Base-by-base conservation (phyloP, 768 basidiomycete genomes). In the Lactarius evosmus region DNA sequence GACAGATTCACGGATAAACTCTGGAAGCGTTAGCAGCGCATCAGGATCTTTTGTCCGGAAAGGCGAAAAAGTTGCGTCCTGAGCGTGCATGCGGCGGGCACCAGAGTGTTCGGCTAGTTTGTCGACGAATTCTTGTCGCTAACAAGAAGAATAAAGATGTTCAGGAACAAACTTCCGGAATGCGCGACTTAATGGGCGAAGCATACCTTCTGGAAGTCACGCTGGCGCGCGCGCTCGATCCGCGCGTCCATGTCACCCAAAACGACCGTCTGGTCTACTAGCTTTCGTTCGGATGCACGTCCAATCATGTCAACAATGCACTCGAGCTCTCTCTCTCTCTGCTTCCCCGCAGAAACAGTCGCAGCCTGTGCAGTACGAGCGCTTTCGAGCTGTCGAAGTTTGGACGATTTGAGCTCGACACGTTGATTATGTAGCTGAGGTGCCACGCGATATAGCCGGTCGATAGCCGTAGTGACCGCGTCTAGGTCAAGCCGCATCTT, bases 381-480 rank as follows among this genome's bases (percentile, higher is more conserved):
- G 50, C 82, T 81, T 74, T 92, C 89, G 78, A 93, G 83, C 74
- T 93, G 82, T 14, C 82, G 82, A 16, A 87, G 69, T 71, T 92
- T 90, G 29, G 83, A 77, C 6, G 80, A 81, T 70, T 88, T 87
- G 51, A 96, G 83, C 73, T 95, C 95, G n/a, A 91, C 93, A 0
- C 97, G 85, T 74, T 99, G 96, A 72, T 95, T 89, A 63, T 89
- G 85, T 46, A 98, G 75, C 73, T 96, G 95, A 0, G 96, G 95
- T 0, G 93, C 86, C 33, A 88, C 90, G 8, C 83, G 74, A 73
- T 97, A 93, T 12, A 98, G 77, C 40, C 94, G 80, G 72, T 96
- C 95, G 69, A 99, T 95, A 33, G 97, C 95, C 73, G 83, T 82
- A 0, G 91, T 85, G 51, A 98, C 86, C 12, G 83, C 80, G 68